phyloP scores from a whole-genome alignment of 768 basidiomycete genomes.

The Tubosaeta sp. region DNA sequence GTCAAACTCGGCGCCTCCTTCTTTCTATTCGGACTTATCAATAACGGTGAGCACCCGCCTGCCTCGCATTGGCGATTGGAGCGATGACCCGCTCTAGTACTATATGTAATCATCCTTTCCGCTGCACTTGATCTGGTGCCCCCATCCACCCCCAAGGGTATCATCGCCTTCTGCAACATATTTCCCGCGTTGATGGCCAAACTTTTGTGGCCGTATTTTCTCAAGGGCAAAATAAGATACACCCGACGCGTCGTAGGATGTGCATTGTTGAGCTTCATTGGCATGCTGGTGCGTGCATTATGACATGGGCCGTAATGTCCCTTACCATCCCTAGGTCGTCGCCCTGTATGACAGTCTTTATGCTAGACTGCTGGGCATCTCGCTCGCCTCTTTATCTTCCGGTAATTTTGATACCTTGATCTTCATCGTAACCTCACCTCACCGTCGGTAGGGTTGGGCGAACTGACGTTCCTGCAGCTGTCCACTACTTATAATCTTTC shows the following conservation, averaged over 20 bases:
- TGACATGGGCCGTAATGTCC: neutral
- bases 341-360: conserved; percentile 62
- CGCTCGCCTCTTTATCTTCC: conserved; percentile 81
- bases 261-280: conserved; percentile 65
- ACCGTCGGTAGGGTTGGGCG: conserved; percentile 70
- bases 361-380: conserved; percentile 76
- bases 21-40: conserved; percentile 89
- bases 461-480: conserved; percentile 92
- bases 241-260: conserved; percentile 70
- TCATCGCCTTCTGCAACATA: conserved; percentile 95
- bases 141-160: conserved; percentile 87
- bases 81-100: conserved; percentile 42
- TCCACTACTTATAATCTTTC: conserved; percentile 76
- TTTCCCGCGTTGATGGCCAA: conserved; percentile 84
- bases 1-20: conserved; percentile 57
- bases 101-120: conserved; percentile 95
- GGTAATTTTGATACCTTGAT: conserved; percentile 39
- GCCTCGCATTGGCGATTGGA: neutral
- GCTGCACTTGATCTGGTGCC: conserved; percentile 94
- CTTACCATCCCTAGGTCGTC: conserved; percentile 54
- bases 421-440: neutral
- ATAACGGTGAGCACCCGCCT: conserved; percentile 59
- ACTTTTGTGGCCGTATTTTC: conserved; percentile 87
- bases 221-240: conserved; percentile 85
- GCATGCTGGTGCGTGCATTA: conserved; percentile 73